Percentiles rank a stretch among this genome's conserved stretches.
Conservation (phyloP, 2,329 filamentous ascomycete genomes). For the Aureobasidium sp. region DNA sequence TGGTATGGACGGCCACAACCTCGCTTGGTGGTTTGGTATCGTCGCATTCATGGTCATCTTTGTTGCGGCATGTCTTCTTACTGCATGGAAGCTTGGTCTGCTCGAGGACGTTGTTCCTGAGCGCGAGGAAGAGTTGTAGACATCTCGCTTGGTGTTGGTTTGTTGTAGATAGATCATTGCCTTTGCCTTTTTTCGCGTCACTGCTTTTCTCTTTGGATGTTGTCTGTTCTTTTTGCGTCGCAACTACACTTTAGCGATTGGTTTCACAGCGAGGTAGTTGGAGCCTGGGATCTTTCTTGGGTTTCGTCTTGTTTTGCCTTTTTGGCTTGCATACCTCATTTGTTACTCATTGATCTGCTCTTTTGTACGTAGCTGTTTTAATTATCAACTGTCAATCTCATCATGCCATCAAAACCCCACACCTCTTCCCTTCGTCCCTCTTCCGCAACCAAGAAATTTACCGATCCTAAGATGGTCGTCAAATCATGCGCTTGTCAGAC, state of each 20-base stretch:
- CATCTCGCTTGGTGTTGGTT: background rate
- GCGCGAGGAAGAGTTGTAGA: slow-evolving; percentile 14
- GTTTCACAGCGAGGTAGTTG: background rate
- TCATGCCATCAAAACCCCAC: background rate
- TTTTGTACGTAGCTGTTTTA: background rate
- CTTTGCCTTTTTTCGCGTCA: background rate
- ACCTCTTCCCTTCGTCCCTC: too few species aligned
- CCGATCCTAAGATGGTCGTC: too few species aligned
- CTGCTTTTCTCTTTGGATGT: background rate
- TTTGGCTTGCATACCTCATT: background rate
- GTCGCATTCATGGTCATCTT: slow-evolving; percentile 59
- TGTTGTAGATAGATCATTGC: background rate
- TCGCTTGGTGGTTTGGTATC: slow-evolving; percentile 69
- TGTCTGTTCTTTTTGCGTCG: background rate
- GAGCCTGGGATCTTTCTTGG: background rate
- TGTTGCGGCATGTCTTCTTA: slow-evolving; percentile 41
- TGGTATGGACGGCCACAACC: slow-evolving; percentile 52
- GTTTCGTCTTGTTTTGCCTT: background rate
- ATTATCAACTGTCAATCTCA: background rate
- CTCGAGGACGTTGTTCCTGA: slow-evolving; percentile 11
- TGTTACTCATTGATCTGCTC: background rate
- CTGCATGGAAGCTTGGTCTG: slow-evolving; percentile 48
- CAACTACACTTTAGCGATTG: background rate
- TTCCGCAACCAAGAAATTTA: too few species aligned
- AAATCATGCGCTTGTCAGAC: too few species aligned